Evolutionary conservation across 345 rosid genomes (phyloP).

Genomic region (Brassica cretica): DNA sequence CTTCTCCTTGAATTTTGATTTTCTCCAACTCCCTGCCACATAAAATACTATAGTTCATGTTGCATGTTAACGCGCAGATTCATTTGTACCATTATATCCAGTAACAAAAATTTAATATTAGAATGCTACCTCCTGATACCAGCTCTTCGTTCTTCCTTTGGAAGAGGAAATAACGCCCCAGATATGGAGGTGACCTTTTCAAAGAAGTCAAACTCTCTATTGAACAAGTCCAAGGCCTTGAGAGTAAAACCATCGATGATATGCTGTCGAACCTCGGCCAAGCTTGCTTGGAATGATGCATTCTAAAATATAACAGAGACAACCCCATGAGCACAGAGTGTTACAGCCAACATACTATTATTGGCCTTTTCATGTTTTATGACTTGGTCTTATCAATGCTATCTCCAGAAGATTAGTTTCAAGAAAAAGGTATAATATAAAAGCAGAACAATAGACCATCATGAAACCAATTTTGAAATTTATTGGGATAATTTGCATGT

Average conservation of each 20-base stretch:
- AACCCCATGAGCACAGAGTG: constrained; percentile 7
- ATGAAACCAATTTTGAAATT: constrained; percentile 3
- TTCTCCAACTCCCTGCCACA: constrained; percentile 79
- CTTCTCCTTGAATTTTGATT: constrained; percentile 81
- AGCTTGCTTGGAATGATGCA: constrained; percentile 62
- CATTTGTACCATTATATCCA: background rate
- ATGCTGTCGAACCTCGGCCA: constrained; percentile 76
- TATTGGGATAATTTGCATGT: background rate
- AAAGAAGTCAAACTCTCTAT: constrained; percentile 60
- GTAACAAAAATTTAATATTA: constrained; percentile 32
- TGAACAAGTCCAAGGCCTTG: constrained; percentile 75
- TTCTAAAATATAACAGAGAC: constrained; percentile 48
- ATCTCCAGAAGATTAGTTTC: constrained; percentile 6
- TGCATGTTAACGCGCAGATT: background rate
- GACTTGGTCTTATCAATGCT: background rate
- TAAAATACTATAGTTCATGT: constrained; percentile 16
- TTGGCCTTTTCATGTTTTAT: background rate
- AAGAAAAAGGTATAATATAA: constrained; percentile 3
- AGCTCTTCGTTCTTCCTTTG: constrained; percentile 85
- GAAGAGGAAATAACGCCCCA: constrained; percentile 64
- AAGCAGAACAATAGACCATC: constrained; percentile 12
- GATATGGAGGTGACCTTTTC: constrained; percentile 86
- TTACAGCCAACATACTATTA: background rate
- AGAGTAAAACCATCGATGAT: constrained; percentile 80
- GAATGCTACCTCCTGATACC: constrained; percentile 69